Evolutionary conservation across 176 grass and related monocot genomes (phyloP).

Genomic region (Puccinellia tenuiflora): DNA sequence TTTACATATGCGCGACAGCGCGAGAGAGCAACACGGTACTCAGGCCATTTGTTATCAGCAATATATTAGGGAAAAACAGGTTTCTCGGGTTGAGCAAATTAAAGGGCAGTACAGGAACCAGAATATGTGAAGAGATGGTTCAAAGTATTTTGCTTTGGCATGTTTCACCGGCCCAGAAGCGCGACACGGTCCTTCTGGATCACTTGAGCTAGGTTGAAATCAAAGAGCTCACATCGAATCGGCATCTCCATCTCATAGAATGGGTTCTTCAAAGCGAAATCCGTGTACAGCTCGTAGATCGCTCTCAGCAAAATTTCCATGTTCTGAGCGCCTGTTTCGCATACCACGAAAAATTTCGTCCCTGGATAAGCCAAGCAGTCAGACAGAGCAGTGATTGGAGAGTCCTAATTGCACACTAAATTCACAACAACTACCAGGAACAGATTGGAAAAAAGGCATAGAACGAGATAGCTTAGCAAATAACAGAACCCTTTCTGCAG

Average conservation of each 20-base stretch:
- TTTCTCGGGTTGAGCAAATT: no score
- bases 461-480: neutral
- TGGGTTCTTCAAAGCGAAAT: constrained; percentile 89
- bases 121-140: neutral
- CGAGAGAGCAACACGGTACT: no score
- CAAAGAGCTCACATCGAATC: constrained; percentile 94
- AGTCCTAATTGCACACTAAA: neutral
- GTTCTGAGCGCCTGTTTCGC: constrained; percentile 56
- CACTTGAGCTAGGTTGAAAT: constrained; percentile 71
- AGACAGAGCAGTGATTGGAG: neutral
- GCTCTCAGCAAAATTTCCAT: constrained; percentile 75
- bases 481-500: neutral
- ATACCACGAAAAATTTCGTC: constrained; percentile 90
- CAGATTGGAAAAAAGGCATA: neutral
- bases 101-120: no score
- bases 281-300: constrained; percentile 78
- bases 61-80: no score
- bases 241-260: constrained; percentile 99
- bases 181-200: constrained; percentile 87
- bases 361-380: constrained; percentile 34
- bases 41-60: no score
- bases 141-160: neutral
- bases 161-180: constrained; percentile 61
- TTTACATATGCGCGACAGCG: no score
- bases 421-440: neutral